Evolutionary conservation across 805 yeast species (phyloP), one percentile per base, ranked within the genome.

Genomic region (Suhomyces pyralidae): DNA sequence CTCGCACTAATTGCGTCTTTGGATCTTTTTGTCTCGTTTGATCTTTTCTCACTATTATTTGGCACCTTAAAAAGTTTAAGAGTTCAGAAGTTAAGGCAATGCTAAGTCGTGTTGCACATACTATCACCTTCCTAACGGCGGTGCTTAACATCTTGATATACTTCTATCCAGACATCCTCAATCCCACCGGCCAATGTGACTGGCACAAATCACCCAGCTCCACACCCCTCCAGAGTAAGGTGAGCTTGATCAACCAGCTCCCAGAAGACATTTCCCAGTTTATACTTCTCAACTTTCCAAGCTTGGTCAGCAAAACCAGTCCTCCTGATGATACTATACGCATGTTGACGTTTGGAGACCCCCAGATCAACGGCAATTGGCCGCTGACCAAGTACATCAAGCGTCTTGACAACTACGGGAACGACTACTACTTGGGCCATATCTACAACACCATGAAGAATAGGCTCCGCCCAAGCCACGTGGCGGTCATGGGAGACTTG

Each of bases 351-450:
- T 85, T 91, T 67, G 99, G 98, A 6, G 99, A 94, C 64, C 99
- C 99, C 0, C 99, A 94, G 72, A 92, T 94, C 67, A 88, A 93
- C 56, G 99, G 99, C 2, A 82, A 85, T 59, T 84, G 90, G 87
- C 81, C 80, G 7, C 72, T 76, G 24, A 86, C 96, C 1, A 81
- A 85, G 12, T 83, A 85, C 62, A 75, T 89, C 53, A 86, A 88
- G 54, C 70, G 90, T 49, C 71, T 94, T 24, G 99, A 94, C 64
- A 87, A 88, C 51, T 86, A 69, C 63, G 99, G 97, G 2, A 94
- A 94, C 71, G 99, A 94, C 71, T 80, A 82, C 59, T 94, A 86
- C 63, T 71, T 94, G 55, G 96, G 96, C 1, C 97, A 92, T 61
- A 85, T 93, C 22, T 90, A 86, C 66, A 61, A 68, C 3, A 79